Conservation (phyloP, 2,329 filamentous ascomycete species). For the Penicillium psychrosexuale region DNA sequence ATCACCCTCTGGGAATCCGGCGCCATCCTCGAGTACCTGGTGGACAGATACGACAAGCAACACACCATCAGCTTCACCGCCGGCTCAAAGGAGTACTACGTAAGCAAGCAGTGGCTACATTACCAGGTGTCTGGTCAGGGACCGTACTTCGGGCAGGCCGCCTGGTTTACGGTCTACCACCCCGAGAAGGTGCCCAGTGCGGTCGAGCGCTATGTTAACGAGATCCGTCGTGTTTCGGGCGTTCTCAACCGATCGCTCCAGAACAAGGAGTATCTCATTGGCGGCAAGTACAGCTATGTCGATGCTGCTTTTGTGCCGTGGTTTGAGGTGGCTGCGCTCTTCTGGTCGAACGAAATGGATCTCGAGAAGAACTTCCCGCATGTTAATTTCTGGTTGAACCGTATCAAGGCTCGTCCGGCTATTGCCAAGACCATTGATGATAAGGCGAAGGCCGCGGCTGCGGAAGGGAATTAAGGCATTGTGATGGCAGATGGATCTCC, state of each 20-base stretch:
- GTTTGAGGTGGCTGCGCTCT: slow-evolving; percentile 19
- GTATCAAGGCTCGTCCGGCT: slow-evolving; percentile 5
- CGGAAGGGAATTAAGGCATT: not conserved
- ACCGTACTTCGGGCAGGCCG: slow-evolving; percentile 47
- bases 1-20: slow-evolving; percentile 42
- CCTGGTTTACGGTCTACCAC: slow-evolving; percentile 44
- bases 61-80: slow-evolving; percentile 33
- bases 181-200: slow-evolving; percentile 44
- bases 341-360: not conserved
- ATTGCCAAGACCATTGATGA: slow-evolving; percentile 5
- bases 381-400: slow-evolving; percentile 5
- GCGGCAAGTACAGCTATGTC: slow-evolving; percentile 43
- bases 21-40: slow-evolving; percentile 41
- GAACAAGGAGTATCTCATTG: slow-evolving; percentile 42
- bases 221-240: slow-evolving; percentile 44
- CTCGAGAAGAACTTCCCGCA: slow-evolving; percentile 3
- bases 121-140: slow-evolving; percentile 41
- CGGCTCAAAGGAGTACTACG: slow-evolving; percentile 22
- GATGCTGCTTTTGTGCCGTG: slow-evolving; percentile 45
- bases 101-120: slow-evolving; percentile 40
- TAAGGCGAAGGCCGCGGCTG: not conserved
- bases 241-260: slow-evolving; percentile 45
- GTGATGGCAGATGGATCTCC: not conserved
- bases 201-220: slow-evolving; percentile 45
- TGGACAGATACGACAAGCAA: slow-evolving; percentile 42